Percentiles rank a stretch among this genome's conserved stretches.
phyloP scores from a whole-genome alignment of 352 stramenopile species.

The Lagenidium sp. region DNA sequence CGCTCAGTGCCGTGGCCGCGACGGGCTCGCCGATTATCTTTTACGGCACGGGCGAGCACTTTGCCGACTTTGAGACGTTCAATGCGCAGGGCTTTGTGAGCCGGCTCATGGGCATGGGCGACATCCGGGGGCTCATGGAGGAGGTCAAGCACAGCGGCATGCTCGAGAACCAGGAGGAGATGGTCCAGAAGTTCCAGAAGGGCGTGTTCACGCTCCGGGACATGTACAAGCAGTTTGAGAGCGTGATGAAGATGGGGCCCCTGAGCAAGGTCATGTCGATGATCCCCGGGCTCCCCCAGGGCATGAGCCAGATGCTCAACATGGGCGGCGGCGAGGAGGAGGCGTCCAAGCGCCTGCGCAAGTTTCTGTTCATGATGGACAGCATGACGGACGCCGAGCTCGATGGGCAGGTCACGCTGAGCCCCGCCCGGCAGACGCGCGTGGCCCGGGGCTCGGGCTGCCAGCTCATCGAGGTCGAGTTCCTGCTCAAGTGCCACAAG shows the following conservation, averaged over 20 bases:
- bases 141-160: constrained; percentile 90
- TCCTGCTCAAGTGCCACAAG: constrained; percentile 95
- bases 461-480: constrained; percentile 82
- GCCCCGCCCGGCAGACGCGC: constrained; percentile 62
- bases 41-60: constrained; percentile 96
- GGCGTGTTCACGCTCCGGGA: constrained; percentile 96
- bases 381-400: constrained; percentile 97
- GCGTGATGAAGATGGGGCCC: constrained; percentile 97
- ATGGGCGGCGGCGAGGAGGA: constrained; percentile 90
- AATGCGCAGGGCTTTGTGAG: constrained; percentile 97
- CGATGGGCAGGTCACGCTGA: constrained; percentile 83
- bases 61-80: constrained; percentile 98
- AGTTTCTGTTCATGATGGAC: constrained; percentile 99
- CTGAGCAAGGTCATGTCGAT: constrained; percentile 98
- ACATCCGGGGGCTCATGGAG: constrained; percentile 94
- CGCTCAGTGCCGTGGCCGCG: constrained; percentile 95
- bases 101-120: constrained; percentile 97
- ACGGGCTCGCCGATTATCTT: constrained; percentile 98
- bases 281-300: constrained; percentile 93
- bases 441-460: constrained; percentile 91
- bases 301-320: constrained; percentile 87
- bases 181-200: constrained; percentile 96
- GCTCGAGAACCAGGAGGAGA: constrained; percentile 93
- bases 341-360: constrained; percentile 88
- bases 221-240: constrained; percentile 99